Evolutionary conservation across 768 basidiomycete genomes (phyloP), one percentile per base, ranked within the genome.

Genomic region (Floccularia luteovirens): DNA sequence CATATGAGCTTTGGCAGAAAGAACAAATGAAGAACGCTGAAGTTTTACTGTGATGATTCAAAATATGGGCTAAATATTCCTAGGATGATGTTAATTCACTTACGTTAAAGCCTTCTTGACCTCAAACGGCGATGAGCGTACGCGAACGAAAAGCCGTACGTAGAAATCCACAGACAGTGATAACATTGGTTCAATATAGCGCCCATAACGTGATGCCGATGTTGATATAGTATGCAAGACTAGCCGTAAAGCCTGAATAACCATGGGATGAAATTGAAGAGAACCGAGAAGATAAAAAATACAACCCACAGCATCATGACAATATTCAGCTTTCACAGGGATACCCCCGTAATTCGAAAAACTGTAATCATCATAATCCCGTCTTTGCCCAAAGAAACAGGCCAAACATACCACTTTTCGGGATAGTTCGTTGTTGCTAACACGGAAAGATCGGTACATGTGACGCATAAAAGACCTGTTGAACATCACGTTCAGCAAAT

Each of bases 131-230:
- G 79, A 69, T 0, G 82, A 72, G 38, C 75, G 67, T 3, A 99
- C 66, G 7, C 84, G 78, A 12, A 97, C 77, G 52, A 97, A 99
- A 14, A 98, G 53, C 3, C 96, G 83, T 19, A 96, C 82, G 57
- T 99, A 99, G 58, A 98, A 99, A 52, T 99, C 96, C 53, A 99
- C 94, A 12, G 90, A 94, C 23, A 99, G 67, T 0, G 86, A 92
- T 3, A 96, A 61, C 5, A 96, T 63, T 7, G 96, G 96, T 48
- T 85, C 75, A 45, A 99, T 90, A 54, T 82, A 87, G 28, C 91
- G 80, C 3, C 96, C 94, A 54, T 98, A 98, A 52, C 92, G 75
- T 17, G 85, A 77, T 1, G 96, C 96, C 2, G 91, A 82, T 1
- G 82, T 83, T 0, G 92, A 84, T 32, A 97, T 61, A 0, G 86